A percentile compares a stretch with the other conserved stretches of the same genome.
Evolutionary conservation across 1,284 basidiomycete species (phyloP).

Genomic region (Rhodofomes roseus): DNA sequence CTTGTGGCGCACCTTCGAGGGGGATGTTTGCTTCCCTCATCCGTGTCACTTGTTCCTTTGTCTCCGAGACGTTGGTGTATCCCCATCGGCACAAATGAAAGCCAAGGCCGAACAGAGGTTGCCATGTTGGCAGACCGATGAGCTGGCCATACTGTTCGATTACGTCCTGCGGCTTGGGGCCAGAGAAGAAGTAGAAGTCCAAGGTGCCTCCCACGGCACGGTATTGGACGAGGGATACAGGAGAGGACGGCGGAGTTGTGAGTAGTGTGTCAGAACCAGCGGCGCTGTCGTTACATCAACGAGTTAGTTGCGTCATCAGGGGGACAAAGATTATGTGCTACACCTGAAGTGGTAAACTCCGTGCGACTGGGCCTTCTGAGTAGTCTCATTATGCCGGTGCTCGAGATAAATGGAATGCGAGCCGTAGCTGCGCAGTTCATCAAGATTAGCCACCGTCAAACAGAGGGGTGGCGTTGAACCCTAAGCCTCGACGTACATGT

Average conservation of each 20-base stretch:
- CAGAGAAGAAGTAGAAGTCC: conserved; percentile 65
- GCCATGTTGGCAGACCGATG: conserved; percentile 62
- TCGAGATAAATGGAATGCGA: conserved; percentile 68
- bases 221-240: conserved; percentile 59
- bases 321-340: not conserved
- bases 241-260: conserved; percentile 46
- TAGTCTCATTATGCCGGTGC: conserved; percentile 50
- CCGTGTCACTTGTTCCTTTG: conserved; percentile 40
- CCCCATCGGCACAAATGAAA: conserved; percentile 66
- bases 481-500: conserved; percentile 41
- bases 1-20: conserved; percentile 46
- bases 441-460: not conserved
- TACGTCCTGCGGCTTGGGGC: conserved; percentile 57
- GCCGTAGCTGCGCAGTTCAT: conserved; percentile 49
- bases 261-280: conserved; percentile 61
- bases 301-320: not conserved
- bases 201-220: conserved; percentile 64
- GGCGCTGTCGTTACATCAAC: conserved; percentile 26
- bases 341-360: conserved; percentile 69
- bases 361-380: conserved; percentile 53
- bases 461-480: not conserved
- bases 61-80: conserved; percentile 31
- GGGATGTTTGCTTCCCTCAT: conserved; percentile 66
- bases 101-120: conserved; percentile 67
- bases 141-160: conserved; percentile 64